Evolutionary conservation across 2,329 filamentous ascomycete genomes (phyloP), one percentile per base, ranked within the genome.

Genomic region (Fusarium palustre): DNA sequence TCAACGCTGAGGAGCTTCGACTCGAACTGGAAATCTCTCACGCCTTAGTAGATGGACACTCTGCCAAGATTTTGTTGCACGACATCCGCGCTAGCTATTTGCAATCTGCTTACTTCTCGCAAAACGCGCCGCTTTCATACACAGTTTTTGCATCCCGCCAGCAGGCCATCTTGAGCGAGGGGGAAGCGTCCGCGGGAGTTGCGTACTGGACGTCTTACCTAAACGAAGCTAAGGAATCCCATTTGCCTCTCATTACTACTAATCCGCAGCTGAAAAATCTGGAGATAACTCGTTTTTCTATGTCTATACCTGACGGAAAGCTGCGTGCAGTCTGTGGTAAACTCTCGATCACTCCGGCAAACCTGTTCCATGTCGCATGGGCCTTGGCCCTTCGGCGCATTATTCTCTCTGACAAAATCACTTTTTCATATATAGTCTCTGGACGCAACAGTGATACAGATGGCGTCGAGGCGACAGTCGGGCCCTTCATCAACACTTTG

Each of bases 11-110:
- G 20, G 49, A 42, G 36, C 49, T 53, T 53, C 49, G 49, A 42
- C 49, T 53, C 36, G 49, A 53, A 53, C 36, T 53, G 20, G 49
- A 53, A 53, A 53, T 53, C 36, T 53, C 49, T 42, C 49, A 53
- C 24, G 49, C 49, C 38, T 28, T 53, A 33, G 49, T 53, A 42
- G 49, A 53, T 53, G 49, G 49, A 24, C 49, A 53, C 49, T 53
- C 49, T n/a, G 49, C 49, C 31, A 53, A 53, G 36, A 53, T 53
- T 25, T 53, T 53, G 28, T 30, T 53, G 33, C 49, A 53, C 36
- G 49, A 53, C n/a, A 53, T 53, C n/a, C 49, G 49, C 28, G 49
- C 49, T 16, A 53, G 36, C 38, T 53, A 53, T 53, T 20, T 53
- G 28, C 36, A 53, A 42, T 53, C 49, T 42, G 49, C 36, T n/a